Conservation (phyloP, 352 stramenopile genomes). For the Pythium pyrilobum region DNA sequence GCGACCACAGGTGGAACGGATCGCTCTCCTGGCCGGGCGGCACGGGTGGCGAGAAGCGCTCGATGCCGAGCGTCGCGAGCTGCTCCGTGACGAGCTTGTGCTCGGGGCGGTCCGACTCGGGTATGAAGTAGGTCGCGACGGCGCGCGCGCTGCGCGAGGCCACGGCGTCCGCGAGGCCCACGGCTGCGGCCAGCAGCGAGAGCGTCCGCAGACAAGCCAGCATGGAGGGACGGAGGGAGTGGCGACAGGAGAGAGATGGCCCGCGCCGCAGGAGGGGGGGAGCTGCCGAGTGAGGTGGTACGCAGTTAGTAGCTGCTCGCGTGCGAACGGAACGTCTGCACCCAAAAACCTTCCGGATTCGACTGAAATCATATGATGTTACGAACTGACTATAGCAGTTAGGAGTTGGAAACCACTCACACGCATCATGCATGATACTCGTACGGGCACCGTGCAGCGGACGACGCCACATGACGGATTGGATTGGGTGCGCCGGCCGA, state of each 20-base stretch:
- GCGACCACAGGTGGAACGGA: conserved; percentile 31
- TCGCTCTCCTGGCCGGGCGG: conserved; percentile 8
- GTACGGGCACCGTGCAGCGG: too few relatives aligned
- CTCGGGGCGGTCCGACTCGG: conserved; percentile 30
- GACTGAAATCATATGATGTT: too few relatives aligned
- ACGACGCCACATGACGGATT: too few relatives aligned
- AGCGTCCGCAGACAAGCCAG: background rate
- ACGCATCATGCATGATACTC: too few relatives aligned
- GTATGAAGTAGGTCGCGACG: conserved; percentile 46
- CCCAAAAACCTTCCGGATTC: too few relatives aligned
- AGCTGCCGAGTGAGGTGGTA: too few relatives aligned
- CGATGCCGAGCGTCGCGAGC: conserved; percentile 47
- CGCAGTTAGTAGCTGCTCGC: too few relatives aligned
- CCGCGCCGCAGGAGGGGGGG: too few relatives aligned
- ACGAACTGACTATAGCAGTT: too few relatives aligned
- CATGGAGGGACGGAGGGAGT: background rate
- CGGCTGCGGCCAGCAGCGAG: conserved; percentile 1
- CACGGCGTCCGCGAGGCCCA: background rate
- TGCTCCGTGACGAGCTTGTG: conserved; percentile 42
- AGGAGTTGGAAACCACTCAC: too few relatives aligned
- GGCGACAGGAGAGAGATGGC: background rate
- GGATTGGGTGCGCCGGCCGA: too few relatives aligned
- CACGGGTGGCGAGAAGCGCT: conserved; percentile 31
- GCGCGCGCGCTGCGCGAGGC: background rate
- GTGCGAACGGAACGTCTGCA: too few relatives aligned